Base-by-base conservation (phyloP, 2,329 filamentous ascomycete genomes). In the Fusarium sp. region DNA sequence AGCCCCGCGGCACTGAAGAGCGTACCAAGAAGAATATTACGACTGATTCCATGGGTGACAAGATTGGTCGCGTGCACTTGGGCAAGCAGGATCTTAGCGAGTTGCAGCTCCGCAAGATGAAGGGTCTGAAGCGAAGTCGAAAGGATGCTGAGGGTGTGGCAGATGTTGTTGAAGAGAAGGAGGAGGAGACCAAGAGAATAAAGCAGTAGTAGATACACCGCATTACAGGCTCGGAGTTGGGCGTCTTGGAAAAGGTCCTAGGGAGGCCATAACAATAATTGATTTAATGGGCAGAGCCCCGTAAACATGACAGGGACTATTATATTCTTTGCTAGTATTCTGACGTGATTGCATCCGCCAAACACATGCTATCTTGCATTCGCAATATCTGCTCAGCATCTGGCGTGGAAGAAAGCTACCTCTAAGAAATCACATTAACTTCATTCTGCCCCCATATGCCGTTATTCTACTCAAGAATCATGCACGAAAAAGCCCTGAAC, bases 41-140 rank as follows among this genome's bases (percentile, higher is more conserved):
- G 57, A 97, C 92, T 61, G 94, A 98, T 80, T 82, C 90, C 45
- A 94, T 99, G 83, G 96, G 96, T 79, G 96, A 99, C 82, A 98
- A 98, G 90, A 87, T 98, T 70, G 96, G 95, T 69, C 91, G 94
- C 74, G 92, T 99, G 69, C 96, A 99, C 80, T 82, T 97, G 65
- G 94, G 92, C 77, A 94, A 91, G 84, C 94, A 98, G 82, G 94
- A 99, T 82, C 87, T 99, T 63, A 86, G 85, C 77, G 88, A 92
- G 75, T 81, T 99, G 81, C 96, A 99, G 85, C 97, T 94, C 56
- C 91, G 96, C 78, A 99, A 99, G 89, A 98, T 99, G 94, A 99
- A 99, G 90, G 96, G 94, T 73, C 82, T 99, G 73, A 99, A 98
- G 88, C 87, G 96, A 72, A 90, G 87, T 70, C 88, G 93, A 57